A percentile compares a stretch with the other conserved stretches of the same genome.
phyloP scores from a whole-genome alignment of 768 basidiomycete genomes.

The Hebeloma cylindrosporum region DNA sequence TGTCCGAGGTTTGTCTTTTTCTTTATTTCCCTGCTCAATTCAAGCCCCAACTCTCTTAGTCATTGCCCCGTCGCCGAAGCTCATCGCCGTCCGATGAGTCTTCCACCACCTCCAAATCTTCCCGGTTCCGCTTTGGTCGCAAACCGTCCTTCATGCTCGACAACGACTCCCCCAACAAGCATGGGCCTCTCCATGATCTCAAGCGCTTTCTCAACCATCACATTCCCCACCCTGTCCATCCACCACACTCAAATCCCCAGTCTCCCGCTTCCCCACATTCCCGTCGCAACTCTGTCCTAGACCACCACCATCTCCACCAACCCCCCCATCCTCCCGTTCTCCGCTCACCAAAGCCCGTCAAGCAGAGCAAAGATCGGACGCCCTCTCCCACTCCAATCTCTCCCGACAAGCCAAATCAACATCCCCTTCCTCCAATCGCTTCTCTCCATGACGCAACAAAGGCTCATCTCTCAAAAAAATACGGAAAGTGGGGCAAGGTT shows the following conservation, averaged over 20 bases:
- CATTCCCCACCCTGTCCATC: slow-evolving; percentile 58
- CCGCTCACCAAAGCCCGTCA: slow-evolving; percentile 30
- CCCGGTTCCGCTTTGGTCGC: slow-evolving; percentile 24
- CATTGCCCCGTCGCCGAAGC: slow-evolving; percentile 22
- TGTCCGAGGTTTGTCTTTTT: neutral
- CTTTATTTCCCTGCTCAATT: neutral
- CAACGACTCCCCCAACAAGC: slow-evolving; percentile 33
- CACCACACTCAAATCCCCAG: slow-evolving; percentile 27
- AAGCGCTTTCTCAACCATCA: slow-evolving; percentile 95
- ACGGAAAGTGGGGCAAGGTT: slow-evolving; percentile 97
- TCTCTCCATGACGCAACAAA: slow-evolving; percentile 83
- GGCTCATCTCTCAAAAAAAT: slow-evolving; percentile 95
- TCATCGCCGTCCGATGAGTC: slow-evolving; percentile 22
- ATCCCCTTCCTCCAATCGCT: slow-evolving; percentile 31
- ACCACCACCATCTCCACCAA: slow-evolving; percentile 4
- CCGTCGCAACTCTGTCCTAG: slow-evolving; percentile 8
- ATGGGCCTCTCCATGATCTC: slow-evolving; percentile 86
- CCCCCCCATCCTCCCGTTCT: slow-evolving; percentile 16
- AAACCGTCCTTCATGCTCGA: slow-evolving; percentile 23
- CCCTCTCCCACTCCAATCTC: slow-evolving; percentile 27
- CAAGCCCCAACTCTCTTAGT: slow-evolving; percentile 14
- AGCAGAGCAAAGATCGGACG: slow-evolving; percentile 47
- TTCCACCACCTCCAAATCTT: slow-evolving; percentile 20
- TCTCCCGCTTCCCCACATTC: slow-evolving; percentile 14
- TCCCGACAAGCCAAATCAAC: slow-evolving; percentile 3